Base-by-base conservation (phyloP, 73 alveolate genomes). In the Effrenium voratum region DNA sequence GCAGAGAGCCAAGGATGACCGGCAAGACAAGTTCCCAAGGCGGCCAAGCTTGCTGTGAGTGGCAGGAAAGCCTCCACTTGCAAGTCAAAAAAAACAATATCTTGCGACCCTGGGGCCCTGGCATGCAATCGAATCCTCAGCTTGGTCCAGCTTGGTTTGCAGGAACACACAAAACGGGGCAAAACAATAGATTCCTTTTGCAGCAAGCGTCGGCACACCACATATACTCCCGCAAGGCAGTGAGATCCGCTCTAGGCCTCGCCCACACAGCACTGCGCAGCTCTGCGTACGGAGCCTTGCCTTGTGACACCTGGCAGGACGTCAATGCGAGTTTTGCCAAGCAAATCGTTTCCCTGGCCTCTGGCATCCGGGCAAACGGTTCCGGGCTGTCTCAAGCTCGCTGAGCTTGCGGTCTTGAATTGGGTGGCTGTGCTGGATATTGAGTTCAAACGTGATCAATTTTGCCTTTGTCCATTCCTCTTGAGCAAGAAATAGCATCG, bases 1-100 rank as follows among this genome's bases (percentile, higher is more conserved):
- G 77, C 77, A 8, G 97, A 66, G n/a, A 59, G 97, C 97, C 97
- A 90, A 36, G 95, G 95, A 63, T 87, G 95, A 22, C 97, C 86
- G 5, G 87, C 63, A 8, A 44, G 34, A 16, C 43, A 19, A 3
- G 97, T 36, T 55, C 97, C 45, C 41, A 90, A 38, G 40, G 76
- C 97, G 45, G 97, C 97, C 32, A 90, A 87, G 41, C 66, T n/a
- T 2, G 73, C 97, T 26, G 75, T 59, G 43, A 90, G 52, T 12
- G 97, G 97, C 52, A 90, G 50, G 46, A 90, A 41, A 73, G 46
- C 97, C 52, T 90, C 60, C 44, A 59, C 77, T 66, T 34, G 38
- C 46, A 28, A 4, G 32, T 63, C 8, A 63, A 13, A 19, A 4
- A 6, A 28, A 5, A 5, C 76, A 19, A 34, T 6, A 28, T 13